A percentile compares a stretch with the other conserved stretches of the same genome.
Conservation (phyloP, 441 rosid species). For the Gossypium gossypioides region DNA sequence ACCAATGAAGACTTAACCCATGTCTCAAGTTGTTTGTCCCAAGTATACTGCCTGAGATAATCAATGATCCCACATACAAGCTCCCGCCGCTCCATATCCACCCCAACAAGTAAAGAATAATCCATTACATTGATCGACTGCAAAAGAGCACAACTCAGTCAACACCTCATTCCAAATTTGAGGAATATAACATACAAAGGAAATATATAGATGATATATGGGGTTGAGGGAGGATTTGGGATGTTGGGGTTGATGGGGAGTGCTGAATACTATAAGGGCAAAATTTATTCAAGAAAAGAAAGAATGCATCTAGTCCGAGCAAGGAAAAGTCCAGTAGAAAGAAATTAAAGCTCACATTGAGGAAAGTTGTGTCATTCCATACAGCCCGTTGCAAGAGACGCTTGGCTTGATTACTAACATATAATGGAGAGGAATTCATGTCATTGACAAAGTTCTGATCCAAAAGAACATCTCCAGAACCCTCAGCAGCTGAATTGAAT, state of each 20-base stretch:
- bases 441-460: slow-evolving; percentile 92
- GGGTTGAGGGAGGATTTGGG: no score
- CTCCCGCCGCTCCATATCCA: slow-evolving; percentile 52
- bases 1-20: slow-evolving; percentile 90
- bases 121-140: slow-evolving; percentile 95
- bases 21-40: slow-evolving; percentile 96
- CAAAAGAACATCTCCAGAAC: slow-evolving; percentile 67
- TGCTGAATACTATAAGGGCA: not conserved
- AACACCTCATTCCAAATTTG: not conserved
- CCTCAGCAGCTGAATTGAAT: slow-evolving; percentile 40
- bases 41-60: slow-evolving; percentile 89
- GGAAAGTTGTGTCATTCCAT: slow-evolving; percentile 90
- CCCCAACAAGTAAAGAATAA: slow-evolving; percentile 86
- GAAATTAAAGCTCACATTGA: slow-evolving; percentile 47
- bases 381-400: slow-evolving; percentile 69
- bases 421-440: slow-evolving; percentile 83
- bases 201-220: not conserved
- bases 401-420: slow-evolving; percentile 69
- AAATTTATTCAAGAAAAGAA: not conserved
- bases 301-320: not conserved
- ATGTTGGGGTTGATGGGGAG: not conserved
- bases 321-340: not conserved
- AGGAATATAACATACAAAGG: not conserved
- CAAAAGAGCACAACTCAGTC: slow-evolving; percentile 8
- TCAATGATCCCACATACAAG: slow-evolving; percentile 96